These are phyloP conservation scores for Bolboschoenoplectus hybrid DNA, from an alignment of 202 grass and related monocot genomes.

Conservation along the genomic window DNA sequence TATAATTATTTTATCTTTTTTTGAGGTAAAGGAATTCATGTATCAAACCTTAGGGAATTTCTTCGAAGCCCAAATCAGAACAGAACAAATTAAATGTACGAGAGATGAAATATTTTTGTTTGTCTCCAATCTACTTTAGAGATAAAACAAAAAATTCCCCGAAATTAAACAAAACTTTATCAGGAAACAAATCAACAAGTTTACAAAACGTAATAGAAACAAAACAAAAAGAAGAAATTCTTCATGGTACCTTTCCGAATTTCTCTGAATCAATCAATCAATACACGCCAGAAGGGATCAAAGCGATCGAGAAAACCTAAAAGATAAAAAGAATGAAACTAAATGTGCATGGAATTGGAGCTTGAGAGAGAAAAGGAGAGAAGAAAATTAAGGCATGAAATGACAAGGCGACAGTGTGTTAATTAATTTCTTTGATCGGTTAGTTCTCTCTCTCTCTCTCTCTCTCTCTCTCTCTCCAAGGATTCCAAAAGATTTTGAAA, in stretches of 20 bases:
- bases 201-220: background rate
- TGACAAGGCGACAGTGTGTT: background rate
- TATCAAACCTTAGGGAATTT: slow-evolving; percentile 25
- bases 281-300: background rate
- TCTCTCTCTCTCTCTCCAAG: background rate
- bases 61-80: slow-evolving; percentile 18
- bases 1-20: background rate
- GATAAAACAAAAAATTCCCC: background rate
- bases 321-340: background rate
- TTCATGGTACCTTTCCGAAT: slow-evolving; percentile 6
- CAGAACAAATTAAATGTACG: background rate
- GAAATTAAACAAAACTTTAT: slow-evolving; percentile 4
- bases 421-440: background rate
- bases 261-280: slow-evolving; percentile 8
- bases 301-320: background rate
- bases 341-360: slow-evolving; percentile 22
- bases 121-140: background rate
- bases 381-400: background rate
- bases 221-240: background rate
- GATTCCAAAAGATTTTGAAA: background rate
- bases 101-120: slow-evolving; percentile 8
- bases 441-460: background rate
- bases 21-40: background rate
- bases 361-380: slow-evolving; percentile 8
- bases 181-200: background rate